phyloP scores from a whole-genome alignment of 2,329 filamentous ascomycete genomes.

The Calonectria hongkongensis region DNA sequence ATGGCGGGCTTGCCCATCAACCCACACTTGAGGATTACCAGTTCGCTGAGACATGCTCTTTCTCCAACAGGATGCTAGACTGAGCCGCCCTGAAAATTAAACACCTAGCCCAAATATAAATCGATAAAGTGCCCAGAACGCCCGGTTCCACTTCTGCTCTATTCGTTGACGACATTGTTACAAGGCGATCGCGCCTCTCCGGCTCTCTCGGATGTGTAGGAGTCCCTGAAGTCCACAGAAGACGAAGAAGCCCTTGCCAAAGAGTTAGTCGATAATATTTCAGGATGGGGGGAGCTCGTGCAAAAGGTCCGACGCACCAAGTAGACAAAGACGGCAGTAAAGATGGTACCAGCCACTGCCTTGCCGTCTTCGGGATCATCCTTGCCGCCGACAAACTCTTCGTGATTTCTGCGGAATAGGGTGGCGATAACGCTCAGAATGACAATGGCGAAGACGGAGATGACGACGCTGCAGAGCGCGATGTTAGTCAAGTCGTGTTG shows the following conservation, averaged over 20 bases:
- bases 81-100: conserved; percentile 49
- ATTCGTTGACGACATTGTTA: conserved; percentile 55
- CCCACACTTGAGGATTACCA: conserved; percentile 45
- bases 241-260: conserved; percentile 85
- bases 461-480: conserved; percentile 77
- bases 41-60: conserved; percentile 31
- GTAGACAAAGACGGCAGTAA: conserved; percentile 92
- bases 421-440: conserved; percentile 79
- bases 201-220: conserved; percentile 88
- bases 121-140: conserved; percentile 54
- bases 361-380: conserved; percentile 83
- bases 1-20: conserved; percentile 36
- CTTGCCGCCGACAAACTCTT: conserved; percentile 86
- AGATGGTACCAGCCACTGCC: conserved; percentile 89
- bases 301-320: conserved; percentile 75
- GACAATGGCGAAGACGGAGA: conserved; percentile 79
- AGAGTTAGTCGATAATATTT: conserved; percentile 30
- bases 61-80: conserved; percentile 32
- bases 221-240: conserved; percentile 94
- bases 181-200: conserved; percentile 89
- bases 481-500: conserved; percentile 51
- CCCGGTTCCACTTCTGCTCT: conserved; percentile 53
- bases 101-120: conserved; percentile 53
- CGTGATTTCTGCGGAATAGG: conserved; percentile 87
- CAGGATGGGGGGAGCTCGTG: background rate